Base-by-base conservation (phyloP, 179 eudicot species). In the Sideroxylon spinosum region DNA sequence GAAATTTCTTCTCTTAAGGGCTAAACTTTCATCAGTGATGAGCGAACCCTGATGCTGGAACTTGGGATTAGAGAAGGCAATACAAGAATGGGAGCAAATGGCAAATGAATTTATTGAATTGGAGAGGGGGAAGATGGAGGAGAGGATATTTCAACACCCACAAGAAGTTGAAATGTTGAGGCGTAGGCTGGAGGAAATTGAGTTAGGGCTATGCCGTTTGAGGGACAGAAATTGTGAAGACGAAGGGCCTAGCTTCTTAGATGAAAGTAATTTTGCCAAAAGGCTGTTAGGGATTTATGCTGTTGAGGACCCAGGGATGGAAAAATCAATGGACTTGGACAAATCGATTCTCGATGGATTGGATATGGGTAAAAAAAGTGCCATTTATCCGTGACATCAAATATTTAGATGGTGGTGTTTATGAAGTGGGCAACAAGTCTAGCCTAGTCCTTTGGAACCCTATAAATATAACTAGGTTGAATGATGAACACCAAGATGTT, bases 101-200 rank as follows among this genome's bases (percentile, higher is more conserved):
- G 94, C 96, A 0, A 83, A 88, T 11, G 93, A 92, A 56, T 84
- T 83, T 62, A 92, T 92, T 26, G 96, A 91, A 77, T 79, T 89
- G 88, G 98, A 94, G 82, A 90, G 89, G 82, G 84, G 85, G 73
- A 89, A 89, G 70, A 94, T 94, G 98, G 94, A 94, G 78, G 91
- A 89, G 80, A 89, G 70, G 78, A 85, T 91, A 28, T 68, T 79
- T n/a, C 89, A 86, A 77, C 99, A 93, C 71, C 91, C 89, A 76
- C 80, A 86, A 46, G 99, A 95, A 81, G 86, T 95, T 67, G 94
- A 92, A 73, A 82, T 86, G 83, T 82, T 93, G 48, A 92, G 93
- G 80, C 79, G 82, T 48, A 86, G 91, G 28, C 84, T 93, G 79
- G 89, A 90, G 89, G 97, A 90, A 71, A 87, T 91, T 79, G 97